Evolutionary conservation across 768 basidiomycete species (phyloP).

Genomic region (Kwoniella sp.): DNA sequence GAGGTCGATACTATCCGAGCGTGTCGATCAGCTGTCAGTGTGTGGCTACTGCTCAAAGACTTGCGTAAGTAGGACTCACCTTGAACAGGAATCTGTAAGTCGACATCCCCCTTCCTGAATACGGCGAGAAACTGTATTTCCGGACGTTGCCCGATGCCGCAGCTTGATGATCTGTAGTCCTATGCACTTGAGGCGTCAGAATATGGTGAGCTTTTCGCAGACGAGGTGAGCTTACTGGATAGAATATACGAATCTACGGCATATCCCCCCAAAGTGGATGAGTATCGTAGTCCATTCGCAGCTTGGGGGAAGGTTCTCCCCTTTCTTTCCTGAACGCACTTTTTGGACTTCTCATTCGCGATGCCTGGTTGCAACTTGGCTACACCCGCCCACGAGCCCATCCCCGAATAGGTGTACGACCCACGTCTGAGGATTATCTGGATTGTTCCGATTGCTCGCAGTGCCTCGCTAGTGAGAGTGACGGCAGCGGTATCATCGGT

Average conservation of each 20-base stretch:
- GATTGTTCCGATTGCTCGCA: not conserved
- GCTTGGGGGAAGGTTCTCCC: not conserved
- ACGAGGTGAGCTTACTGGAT: not conserved
- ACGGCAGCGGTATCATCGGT: slow-evolving; percentile 7
- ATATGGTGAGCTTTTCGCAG: too few relatives aligned
- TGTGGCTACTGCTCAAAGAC: not conserved
- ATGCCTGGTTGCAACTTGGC: not conserved
- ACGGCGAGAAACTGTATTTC: not conserved
- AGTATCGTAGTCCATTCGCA: too few relatives aligned
- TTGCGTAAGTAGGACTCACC: not conserved
- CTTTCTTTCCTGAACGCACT: not conserved
- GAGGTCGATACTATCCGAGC: not conserved
- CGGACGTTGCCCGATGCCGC: not conserved
- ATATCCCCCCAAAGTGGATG: too few relatives aligned
- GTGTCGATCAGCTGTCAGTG: not conserved
- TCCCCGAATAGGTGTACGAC: not conserved
- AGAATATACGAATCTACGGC: not conserved
- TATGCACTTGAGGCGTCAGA: not conserved
- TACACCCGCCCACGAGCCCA: not conserved
- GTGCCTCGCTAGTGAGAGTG: not conserved
- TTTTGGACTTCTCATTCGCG: not conserved
- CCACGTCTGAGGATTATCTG: not conserved
- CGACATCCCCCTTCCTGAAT: not conserved
- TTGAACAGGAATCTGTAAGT: not conserved
- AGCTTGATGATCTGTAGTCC: not conserved